A percentile compares a stretch with the other conserved stretches of the same genome.
Conservation (phyloP, 2,329 filamentous ascomycete genomes). For the Phaeosphaeriaceae sp. region DNA sequence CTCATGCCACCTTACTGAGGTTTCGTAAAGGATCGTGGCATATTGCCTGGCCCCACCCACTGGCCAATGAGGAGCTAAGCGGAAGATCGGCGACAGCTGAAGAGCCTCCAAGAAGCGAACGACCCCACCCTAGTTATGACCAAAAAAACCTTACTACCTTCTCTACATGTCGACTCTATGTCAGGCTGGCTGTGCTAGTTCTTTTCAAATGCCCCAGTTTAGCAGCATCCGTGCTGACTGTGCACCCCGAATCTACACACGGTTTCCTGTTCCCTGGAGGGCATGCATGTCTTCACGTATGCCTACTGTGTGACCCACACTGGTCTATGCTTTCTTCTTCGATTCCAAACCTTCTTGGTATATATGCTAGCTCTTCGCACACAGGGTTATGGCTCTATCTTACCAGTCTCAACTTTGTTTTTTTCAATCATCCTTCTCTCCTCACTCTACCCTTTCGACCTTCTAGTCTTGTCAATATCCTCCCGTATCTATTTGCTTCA, state of each 20-base stretch:
- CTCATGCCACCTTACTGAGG: conserved; percentile 16
- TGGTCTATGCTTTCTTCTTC: conserved; percentile 23
- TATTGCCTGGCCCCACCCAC: conserved; percentile 22
- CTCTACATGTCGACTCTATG: conserved; percentile 33
- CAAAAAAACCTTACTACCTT: conserved; percentile 36
- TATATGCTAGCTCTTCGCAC: conserved; percentile 41
- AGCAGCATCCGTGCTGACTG: conserved; percentile 43
- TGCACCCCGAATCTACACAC: conserved; percentile 41
- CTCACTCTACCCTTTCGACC: conserved; percentile 20
- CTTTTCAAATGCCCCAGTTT: conserved; percentile 34
- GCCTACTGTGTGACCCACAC: conserved; percentile 36
- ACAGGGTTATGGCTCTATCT: conserved; percentile 19
- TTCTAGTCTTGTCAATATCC: neutral
- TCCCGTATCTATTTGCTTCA: neutral
- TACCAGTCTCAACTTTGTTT: conserved; percentile 17
- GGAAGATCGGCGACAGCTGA: conserved; percentile 36
- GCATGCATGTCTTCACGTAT: conserved; percentile 40
- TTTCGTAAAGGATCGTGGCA: conserved; percentile 23
- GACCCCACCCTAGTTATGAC: conserved; percentile 34
- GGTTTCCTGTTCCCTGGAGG: conserved; percentile 43
- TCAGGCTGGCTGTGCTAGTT: conserved; percentile 46
- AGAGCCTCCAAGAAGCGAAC: conserved; percentile 39
- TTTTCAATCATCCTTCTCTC: conserved; percentile 12
- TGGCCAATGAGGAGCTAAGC: conserved; percentile 30
- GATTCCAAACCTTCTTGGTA: conserved; percentile 29